phyloP scores from a whole-genome alignment of 371 early-diverging fungal genomes.

The Umbelopsis sp. region DNA sequence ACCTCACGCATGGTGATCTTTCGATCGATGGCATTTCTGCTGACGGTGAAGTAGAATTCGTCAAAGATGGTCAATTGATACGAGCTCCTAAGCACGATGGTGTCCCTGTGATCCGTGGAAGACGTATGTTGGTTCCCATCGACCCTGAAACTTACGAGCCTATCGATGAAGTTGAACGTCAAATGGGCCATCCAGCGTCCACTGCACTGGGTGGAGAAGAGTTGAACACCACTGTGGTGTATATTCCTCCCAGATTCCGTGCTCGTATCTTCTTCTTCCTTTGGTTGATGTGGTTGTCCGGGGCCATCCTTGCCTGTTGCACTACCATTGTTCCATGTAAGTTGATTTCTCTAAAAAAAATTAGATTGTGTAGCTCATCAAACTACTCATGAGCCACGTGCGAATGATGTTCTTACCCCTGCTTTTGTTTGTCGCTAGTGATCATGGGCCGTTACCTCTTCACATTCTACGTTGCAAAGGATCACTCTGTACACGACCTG shows the following conservation, averaged over 20 bases:
- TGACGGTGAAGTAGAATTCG: slow-evolving; percentile 56
- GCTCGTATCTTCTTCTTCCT: slow-evolving; percentile 35
- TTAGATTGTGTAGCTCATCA: background rate
- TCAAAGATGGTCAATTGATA: slow-evolving; percentile 63
- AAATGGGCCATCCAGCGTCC: slow-evolving; percentile 56
- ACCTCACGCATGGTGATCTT: slow-evolving; percentile 30
- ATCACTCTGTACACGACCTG: slow-evolving; percentile 55
- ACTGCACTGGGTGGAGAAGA: slow-evolving; percentile 52
- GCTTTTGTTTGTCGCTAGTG: slow-evolving; percentile 35
- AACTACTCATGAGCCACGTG: too few relatives aligned
- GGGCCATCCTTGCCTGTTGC: slow-evolving; percentile 49
- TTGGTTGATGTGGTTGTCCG: slow-evolving; percentile 63
- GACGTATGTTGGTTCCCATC: slow-evolving; percentile 76
- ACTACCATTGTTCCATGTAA: slow-evolving; percentile 58
- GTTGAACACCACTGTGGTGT: slow-evolving; percentile 61
- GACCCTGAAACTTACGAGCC: slow-evolving; percentile 64
- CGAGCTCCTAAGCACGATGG: slow-evolving; percentile 77
- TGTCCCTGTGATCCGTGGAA: slow-evolving; percentile 68
- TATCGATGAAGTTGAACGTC: slow-evolving; percentile 62
- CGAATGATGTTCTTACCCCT: background rate
- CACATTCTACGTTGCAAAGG: slow-evolving; percentile 37
- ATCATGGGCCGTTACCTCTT: slow-evolving; percentile 54
- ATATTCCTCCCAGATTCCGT: slow-evolving; percentile 68
- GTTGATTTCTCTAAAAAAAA: slow-evolving; percentile 13
- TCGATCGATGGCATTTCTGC: slow-evolving; percentile 31